Base-by-base conservation (phyloP, 2,329 filamentous ascomycete genomes). In the Teratosphaeria destructans region DNA sequence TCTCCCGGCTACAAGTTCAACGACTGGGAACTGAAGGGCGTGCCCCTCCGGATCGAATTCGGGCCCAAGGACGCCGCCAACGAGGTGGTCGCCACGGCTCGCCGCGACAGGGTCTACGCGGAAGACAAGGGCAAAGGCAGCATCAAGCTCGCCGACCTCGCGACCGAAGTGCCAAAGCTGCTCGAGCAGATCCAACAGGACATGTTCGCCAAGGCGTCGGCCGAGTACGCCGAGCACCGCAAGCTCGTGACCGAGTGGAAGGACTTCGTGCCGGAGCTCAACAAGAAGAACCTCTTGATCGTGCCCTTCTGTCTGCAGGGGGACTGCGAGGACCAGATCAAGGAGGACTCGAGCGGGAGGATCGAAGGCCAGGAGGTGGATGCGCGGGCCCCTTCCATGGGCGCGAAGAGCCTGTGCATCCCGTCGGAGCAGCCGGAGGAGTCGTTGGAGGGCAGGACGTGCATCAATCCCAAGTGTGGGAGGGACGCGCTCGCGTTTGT, bases 1-100 rank as follows among this genome's bases (percentile, higher is more conserved):
- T 85, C 91, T 62, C 92, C 94, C 47, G 91, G 90, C 65, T 97
- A 89, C 86, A 99, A 99, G 77, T 99, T 99, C 81, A 95, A 95
- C 77, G 92, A 99, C 77, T 96, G 91, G 90, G 95, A 99, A 75
- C 82, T 97, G 68, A 95, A 93, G 77, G 94, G 95, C 73, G 88
- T 97, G 52, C 94, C 95, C 54, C 83, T 99, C 43, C 88, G 94
- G 61, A 82, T 99, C 61, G 94, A 99, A 75, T 96, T 96, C 71
- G 95, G 95, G 5, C 93, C 94, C 69, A 95, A 95, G 77, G 94
- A 97, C 72, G 87, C 88, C 12, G 90, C 89, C 64, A 90, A 92
- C 72, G 84, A 88, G 60, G 88, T 92, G 52, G 87, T 97, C 66
- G 90, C 87, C 64, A 89, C 84, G 63, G 89, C 92, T 26, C 89